Base-by-base conservation (phyloP, 768 basidiomycete species). In the Russula brevipes region DNA sequence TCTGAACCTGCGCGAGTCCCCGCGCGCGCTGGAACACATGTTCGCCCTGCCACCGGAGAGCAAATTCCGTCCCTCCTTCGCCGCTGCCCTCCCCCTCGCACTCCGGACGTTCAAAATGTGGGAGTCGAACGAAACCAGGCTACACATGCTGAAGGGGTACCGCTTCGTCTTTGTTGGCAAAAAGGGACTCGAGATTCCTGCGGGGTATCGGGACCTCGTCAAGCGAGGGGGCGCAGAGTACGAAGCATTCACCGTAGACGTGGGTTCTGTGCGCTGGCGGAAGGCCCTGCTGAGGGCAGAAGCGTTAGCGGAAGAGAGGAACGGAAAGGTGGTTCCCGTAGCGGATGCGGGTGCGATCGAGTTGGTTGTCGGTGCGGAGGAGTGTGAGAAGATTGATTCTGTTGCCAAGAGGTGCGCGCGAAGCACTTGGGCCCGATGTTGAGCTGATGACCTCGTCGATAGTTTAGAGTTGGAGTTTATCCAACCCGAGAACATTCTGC, bases 71-170 rank as follows among this genome's bases (percentile, higher is more conserved):
- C 89, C 89, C 0, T 60, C 70, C 0, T 88, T 87, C 64, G 78
- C 82, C 14, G 74, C 82, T 0, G 72, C 78, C 3, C 75, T 90
- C 2, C 71, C 79, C 0, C 63, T 79, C 0, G 63, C 76, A 3
- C 76, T 85, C 45, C 85, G 85, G 70, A 75, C 73, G 0, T 76
- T 81, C 69, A 80, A 77, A 33, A 74, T 82, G 2, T 90, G 89
- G 89, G 82, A 85, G 61, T 84, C 85, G 0, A 85, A 85, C 57
- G 85, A 87, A 69, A 83, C 78, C 59, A 78, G 89, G 9, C 68
- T 82, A 8, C 76, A 78, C 52, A 75, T 91, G 69, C 77, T 91
- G 38, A 71, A 73, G 5, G n/a, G 72, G 0, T 81, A 77, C 63
- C 77, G 85, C 8, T 89, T 90, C 68, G 69, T 90, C 7, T 83